Percentiles rank a stretch among this genome's conserved stretches.
phyloP scores from a whole-genome alignment of 2,329 filamentous ascomycete genomes.

The Drechslera avenae region DNA sequence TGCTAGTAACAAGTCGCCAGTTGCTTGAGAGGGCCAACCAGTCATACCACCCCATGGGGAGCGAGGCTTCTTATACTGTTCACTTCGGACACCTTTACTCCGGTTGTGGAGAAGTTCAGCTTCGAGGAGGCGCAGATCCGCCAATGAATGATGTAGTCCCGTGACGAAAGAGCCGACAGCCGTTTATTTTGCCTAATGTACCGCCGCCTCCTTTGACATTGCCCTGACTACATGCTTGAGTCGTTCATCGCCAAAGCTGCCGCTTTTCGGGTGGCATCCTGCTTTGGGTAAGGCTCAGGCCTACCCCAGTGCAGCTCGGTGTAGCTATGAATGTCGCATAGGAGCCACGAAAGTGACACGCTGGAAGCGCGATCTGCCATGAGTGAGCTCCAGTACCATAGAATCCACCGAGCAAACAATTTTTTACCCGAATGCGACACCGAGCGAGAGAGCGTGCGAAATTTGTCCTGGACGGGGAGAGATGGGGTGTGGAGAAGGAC shows the following conservation, averaged over 20 bases:
- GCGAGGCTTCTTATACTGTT: conserved; percentile 12
- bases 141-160: conserved; percentile 14
- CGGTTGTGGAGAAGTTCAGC: conserved; percentile 17
- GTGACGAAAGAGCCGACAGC: conserved; percentile 9
- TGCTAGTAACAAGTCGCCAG: neutral
- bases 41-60: conserved; percentile 15
- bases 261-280: conserved; percentile 11
- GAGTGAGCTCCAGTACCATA: too few relatives aligned
- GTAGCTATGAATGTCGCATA: conserved; percentile 1
- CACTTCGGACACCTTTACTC: conserved; percentile 16
- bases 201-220: conserved; percentile 1
- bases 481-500: conserved; percentile 12
- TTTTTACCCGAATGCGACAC: too few relatives aligned
- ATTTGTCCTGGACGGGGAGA: neutral
- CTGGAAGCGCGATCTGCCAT: too few relatives aligned
- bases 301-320: neutral
- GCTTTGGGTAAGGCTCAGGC: conserved; percentile 5
- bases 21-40: conserved; percentile 7
- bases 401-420: too few relatives aligned
- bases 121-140: conserved; percentile 7
- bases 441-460: neutral
- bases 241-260: conserved; percentile 2
- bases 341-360: neutral
- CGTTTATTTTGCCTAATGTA: conserved; percentile 9
- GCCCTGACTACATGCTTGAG: conserved; percentile 1